Conservation (phyloP, 495 filamentous ascomycete species). For the Aspergillus campestris region DNA sequence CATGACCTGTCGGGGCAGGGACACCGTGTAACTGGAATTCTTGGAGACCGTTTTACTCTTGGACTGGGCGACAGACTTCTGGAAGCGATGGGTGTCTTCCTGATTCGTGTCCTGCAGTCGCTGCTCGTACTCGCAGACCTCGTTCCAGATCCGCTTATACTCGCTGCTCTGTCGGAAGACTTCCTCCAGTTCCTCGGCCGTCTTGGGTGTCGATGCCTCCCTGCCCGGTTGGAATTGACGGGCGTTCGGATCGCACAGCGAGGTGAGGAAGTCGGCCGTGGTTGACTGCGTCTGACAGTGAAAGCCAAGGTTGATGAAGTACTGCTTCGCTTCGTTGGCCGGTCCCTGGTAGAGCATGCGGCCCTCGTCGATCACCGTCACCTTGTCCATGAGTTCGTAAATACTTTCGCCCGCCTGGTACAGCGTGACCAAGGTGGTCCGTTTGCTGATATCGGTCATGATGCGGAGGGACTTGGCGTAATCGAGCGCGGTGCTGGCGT, state of each 20-base stretch:
- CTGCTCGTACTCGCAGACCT: conserved; percentile 52
- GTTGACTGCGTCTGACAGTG: conserved; percentile 58
- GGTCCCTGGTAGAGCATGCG: conserved; percentile 59
- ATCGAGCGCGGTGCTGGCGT: conserved; percentile 71
- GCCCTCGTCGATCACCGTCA: conserved; percentile 58
- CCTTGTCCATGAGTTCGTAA: conserved; percentile 75
- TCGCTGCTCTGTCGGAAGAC: conserved; percentile 46
- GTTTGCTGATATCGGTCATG: conserved; percentile 75
- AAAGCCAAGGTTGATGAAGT: conserved; percentile 64
- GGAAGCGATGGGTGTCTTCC: conserved; percentile 61
- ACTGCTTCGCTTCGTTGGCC: conserved; percentile 52
- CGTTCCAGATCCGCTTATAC: conserved; percentile 45
- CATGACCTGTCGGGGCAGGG: conserved; percentile 56
- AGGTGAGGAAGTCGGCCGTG: conserved; percentile 68
- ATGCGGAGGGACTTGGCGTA: conserved; percentile 69
- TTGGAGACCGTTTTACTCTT: conserved; percentile 60
- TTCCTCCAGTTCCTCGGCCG: conserved; percentile 53
- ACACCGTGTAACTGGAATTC: conserved; percentile 64
- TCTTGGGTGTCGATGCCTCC: conserved; percentile 54
- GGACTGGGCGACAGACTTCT: conserved; percentile 56
- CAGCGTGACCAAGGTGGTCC: conserved; percentile 74
- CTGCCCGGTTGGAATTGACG: conserved; percentile 55
- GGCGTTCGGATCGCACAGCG: conserved; percentile 67
- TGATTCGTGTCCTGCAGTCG: conserved; percentile 49
- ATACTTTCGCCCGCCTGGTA: conserved; percentile 82